Evolutionary conservation across 1,284 basidiomycete genomes (phyloP).

Genomic region (Pascua sp.): DNA sequence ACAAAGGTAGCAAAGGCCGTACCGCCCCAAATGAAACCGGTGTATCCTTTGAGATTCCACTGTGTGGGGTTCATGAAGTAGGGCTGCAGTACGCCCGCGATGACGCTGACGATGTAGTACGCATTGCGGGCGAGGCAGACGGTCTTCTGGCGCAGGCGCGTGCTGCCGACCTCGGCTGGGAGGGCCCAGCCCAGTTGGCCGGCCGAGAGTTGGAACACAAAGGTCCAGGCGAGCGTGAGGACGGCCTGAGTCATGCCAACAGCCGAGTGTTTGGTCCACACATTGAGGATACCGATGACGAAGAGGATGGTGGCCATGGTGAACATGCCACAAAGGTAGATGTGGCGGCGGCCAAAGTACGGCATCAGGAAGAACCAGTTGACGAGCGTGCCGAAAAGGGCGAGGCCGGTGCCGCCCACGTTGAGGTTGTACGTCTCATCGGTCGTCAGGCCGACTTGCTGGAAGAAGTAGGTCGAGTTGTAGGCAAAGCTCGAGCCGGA

Average conservation of each 20-base stretch:
- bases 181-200: conserved; percentile 21
- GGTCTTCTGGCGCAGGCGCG: conserved; percentile 7
- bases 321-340: conserved; percentile 18
- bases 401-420: conserved; percentile 19
- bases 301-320: conserved; percentile 15
- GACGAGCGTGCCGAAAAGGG: conserved; percentile 14
- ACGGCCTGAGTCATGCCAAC: conserved; percentile 10
- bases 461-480: conserved; percentile 24
- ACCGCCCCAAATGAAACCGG: conserved; percentile 10
- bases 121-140: background rate
- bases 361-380: conserved; percentile 24
- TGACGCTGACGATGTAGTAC: background rate
- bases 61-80: background rate
- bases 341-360: conserved; percentile 15
- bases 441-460: conserved; percentile 12
- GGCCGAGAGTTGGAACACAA: conserved; percentile 14
- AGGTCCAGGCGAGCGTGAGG: conserved; percentile 19
- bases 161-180: conserved; percentile 20
- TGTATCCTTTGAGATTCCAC: background rate
- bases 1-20: conserved; percentile 7
- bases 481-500: conserved; percentile 11
- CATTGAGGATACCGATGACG: conserved; percentile 8
- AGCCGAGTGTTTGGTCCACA: conserved; percentile 1
- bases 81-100: background rate
- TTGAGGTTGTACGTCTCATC: conserved; percentile 13